Evolutionary conservation across 2,329 filamentous ascomycete genomes (phyloP), one percentile per base, ranked within the genome.

Genomic region (Lachnellula cervina): DNA sequence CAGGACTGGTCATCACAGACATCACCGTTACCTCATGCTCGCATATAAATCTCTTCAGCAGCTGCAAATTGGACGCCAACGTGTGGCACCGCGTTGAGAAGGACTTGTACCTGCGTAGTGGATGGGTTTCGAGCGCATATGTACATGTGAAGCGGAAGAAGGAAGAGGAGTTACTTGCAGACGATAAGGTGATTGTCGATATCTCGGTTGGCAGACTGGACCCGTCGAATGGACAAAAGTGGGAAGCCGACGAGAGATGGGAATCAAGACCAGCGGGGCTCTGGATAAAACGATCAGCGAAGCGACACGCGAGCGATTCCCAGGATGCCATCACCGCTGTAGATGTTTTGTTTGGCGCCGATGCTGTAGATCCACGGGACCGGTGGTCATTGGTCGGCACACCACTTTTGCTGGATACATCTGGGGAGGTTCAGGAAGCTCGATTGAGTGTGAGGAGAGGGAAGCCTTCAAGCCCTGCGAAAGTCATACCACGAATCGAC

Each of bases 341-440:
- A 2, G 87, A 90, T 70, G 77, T 90, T 3, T 71, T 90, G 14
- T 88, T 88, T 66, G 84, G 86, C 25, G 76, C 84, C 7, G 85
- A 89, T 73, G 93, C 92, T 9, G 89, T 92, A 34, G 94, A 99
- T 69, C 92, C 90, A 5, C 84, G 94, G 55, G 82, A 86, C 2
- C 89, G 89, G 32, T 99, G 95, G 94, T 77, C 84, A 56, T 80
- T 97, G 44, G 84, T 84, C 50, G 87, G 89, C 56, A 88, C 83
- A 7, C 83, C 88, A 9, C 72, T 97, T 54, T 74, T 93, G 49
- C 74, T 97, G 57, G 83, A 89, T 61, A 79, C 80, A 4, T 76
- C 79, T 28, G 75, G 80, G 34, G 79, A 84, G 38, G 74, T 81
- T 9, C 84, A 86, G 23, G 84, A 87, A 61, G 84, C 89, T 21